Conservation (phyloP, 805 yeast species). For the Wickerhamia fluorescens region DNA sequence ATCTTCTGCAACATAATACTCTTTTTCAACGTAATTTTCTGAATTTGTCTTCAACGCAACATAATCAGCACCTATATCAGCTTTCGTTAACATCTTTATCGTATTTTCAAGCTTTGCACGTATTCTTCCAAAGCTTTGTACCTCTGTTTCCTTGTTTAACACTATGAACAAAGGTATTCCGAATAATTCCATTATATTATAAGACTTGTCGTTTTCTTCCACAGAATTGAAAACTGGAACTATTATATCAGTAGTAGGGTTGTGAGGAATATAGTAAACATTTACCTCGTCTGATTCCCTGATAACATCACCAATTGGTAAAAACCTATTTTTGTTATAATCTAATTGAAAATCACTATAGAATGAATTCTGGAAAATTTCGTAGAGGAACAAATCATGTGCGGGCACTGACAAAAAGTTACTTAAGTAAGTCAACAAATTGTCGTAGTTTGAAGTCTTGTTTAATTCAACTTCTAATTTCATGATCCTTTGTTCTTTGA, state of each 20-base stretch:
- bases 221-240: conserved; percentile 53
- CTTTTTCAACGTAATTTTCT: conserved; percentile 8
- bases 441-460: conserved; percentile 56
- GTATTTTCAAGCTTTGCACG: conserved; percentile 47
- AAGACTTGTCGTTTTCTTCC: conserved; percentile 29
- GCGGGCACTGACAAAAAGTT: conserved; percentile 30
- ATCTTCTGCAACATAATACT: conserved; percentile 19
- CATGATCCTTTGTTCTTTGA: conserved; percentile 14
- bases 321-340: conserved; percentile 45
- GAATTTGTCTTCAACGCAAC: conserved; percentile 10
- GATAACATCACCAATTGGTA: conserved; percentile 65
- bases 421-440: conserved; percentile 56
- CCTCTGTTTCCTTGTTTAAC: conserved; percentile 42
- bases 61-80: conserved; percentile 17
- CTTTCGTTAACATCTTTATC: conserved; percentile 16
- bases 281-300: conserved; percentile 54
- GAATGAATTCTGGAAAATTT: conserved; percentile 57
- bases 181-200: conserved; percentile 42
- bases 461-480: conserved; percentile 65
- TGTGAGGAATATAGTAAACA: conserved; percentile 51
- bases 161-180: conserved; percentile 75
- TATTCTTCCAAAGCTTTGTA: conserved; percentile 49
- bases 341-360: conserved; percentile 60
- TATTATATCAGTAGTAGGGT: conserved; percentile 32
- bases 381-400: conserved; percentile 23